phyloP scores from a whole-genome alignment of 192 early-diverging fungal genomes.

The Gorgonomyces haynaldii region DNA sequence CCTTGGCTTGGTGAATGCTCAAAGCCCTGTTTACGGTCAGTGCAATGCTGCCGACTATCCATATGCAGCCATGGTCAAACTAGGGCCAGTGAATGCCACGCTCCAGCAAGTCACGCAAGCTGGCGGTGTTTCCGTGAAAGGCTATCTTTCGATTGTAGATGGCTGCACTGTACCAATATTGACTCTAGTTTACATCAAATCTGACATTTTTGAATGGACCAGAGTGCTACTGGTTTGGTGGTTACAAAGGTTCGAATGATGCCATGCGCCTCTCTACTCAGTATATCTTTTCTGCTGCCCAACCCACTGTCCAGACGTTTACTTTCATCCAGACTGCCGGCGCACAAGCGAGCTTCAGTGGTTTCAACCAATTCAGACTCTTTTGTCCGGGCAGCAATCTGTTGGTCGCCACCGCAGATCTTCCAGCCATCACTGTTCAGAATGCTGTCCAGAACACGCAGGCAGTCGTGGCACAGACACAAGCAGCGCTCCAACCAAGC shows the following conservation, averaged over 20 bases:
- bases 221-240: conserved; percentile 5
- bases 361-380: conserved; percentile 6
- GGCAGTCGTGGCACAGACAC: too few species aligned
- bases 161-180: conserved; percentile 2
- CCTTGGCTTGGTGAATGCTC: background rate
- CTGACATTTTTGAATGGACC: conserved; percentile 2
- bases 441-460: too few species aligned
- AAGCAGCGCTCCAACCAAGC: too few species aligned
- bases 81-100: background rate
- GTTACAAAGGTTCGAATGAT: background rate
- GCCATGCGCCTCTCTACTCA: background rate
- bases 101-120: background rate
- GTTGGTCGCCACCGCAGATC: conserved; percentile 2
- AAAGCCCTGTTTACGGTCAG: background rate
- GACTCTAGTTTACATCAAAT: background rate
- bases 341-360: conserved; percentile 2
- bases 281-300: background rate
- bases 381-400: background rate
- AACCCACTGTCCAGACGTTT: background rate
- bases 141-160: conserved; percentile 1
- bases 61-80: background rate
- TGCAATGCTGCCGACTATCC: conserved; percentile 1
- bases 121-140: background rate
- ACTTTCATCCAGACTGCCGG: conserved; percentile 4
- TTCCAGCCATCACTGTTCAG: too few species aligned